Conservation (phyloP, 371 early-diverging fungal species). For the Umbelopsis sp. region DNA sequence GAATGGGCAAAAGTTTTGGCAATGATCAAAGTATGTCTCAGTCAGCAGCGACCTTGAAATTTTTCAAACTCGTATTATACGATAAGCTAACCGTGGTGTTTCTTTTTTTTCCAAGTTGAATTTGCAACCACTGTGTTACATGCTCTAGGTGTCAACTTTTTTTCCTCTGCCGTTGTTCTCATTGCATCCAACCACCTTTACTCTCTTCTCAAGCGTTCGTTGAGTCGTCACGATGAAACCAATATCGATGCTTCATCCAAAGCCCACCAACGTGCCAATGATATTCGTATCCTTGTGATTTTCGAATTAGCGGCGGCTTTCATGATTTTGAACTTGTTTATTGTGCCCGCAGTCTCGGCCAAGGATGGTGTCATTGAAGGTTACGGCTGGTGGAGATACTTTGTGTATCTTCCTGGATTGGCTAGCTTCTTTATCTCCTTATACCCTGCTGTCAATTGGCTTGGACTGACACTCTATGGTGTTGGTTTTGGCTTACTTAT, state of each 20-base stretch:
- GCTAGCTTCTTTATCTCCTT: constrained; percentile 7
- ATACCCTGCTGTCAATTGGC: constrained; percentile 21
- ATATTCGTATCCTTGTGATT: constrained; percentile 2
- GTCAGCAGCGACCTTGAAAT: too few relatives aligned
- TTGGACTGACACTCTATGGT: constrained; percentile 20
- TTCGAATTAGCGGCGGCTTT: constrained; percentile 2
- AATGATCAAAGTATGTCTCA: background rate
- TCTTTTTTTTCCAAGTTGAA: background rate
- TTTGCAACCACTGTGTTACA: constrained; percentile 35
- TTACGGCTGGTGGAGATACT: constrained; percentile 20
- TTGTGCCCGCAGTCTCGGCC: constrained; percentile 25
- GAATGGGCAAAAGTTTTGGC: background rate
- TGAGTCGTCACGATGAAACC: constrained; percentile 13
- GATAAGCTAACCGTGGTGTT: too few relatives aligned
- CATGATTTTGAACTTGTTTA: constrained; percentile 14
- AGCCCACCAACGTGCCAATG: constrained; percentile 1
- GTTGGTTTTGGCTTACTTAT: constrained; percentile 20
- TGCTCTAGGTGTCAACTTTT: constrained; percentile 46
- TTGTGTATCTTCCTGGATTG: constrained; percentile 19
- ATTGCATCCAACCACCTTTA: constrained; percentile 24
- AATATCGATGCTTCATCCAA: background rate
- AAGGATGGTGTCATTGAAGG: constrained; percentile 16
- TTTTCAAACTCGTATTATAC: too few relatives aligned
- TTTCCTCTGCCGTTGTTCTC: constrained; percentile 25
- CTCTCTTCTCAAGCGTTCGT: constrained; percentile 21